phyloP scores from a whole-genome alignment of 805 yeast genomes.

The Brettanomyces custersianus region DNA sequence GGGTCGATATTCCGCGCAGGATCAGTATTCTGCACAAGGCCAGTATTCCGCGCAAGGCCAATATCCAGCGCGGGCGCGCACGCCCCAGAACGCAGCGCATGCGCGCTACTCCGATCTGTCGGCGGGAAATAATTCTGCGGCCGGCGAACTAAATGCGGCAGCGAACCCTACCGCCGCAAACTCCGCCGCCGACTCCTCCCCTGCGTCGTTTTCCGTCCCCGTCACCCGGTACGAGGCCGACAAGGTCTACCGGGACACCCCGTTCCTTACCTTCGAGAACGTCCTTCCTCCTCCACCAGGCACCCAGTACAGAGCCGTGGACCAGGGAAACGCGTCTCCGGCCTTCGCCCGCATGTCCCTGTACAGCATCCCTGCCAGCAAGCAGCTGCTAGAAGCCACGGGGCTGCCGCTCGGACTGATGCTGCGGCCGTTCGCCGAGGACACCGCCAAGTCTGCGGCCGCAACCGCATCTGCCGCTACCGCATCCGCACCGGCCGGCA shows the following conservation, averaged over 20 bases:
- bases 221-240: conserved; percentile 25
- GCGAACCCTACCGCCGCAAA: conserved; percentile 21
- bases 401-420: conserved; percentile 76
- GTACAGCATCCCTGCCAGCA: conserved; percentile 75
- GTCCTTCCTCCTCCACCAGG: conserved; percentile 81
- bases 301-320: conserved; percentile 56
- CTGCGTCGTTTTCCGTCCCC: conserved; percentile 26
- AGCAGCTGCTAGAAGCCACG: conserved; percentile 57
- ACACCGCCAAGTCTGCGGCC: conserved; percentile 35
- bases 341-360: conserved; percentile 67
- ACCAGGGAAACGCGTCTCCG: conserved; percentile 82
- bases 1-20: too few species aligned
- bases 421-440: conserved; percentile 76
- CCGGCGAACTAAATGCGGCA: conserved; percentile 24
- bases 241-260: conserved; percentile 27
- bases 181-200: conserved; percentile 4
- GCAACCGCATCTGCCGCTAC: too few species aligned
- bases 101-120: too few species aligned
- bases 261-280: conserved; percentile 66
- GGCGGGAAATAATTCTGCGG: too few species aligned
- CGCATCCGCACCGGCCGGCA: too few species aligned
- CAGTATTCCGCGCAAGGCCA: too few species aligned
- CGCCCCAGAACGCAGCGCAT: too few species aligned
- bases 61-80: too few species aligned
- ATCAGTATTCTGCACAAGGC: too few species aligned